Base-by-base conservation (phyloP, 2,329 filamentous ascomycete genomes). In the Fusarium sororula region DNA sequence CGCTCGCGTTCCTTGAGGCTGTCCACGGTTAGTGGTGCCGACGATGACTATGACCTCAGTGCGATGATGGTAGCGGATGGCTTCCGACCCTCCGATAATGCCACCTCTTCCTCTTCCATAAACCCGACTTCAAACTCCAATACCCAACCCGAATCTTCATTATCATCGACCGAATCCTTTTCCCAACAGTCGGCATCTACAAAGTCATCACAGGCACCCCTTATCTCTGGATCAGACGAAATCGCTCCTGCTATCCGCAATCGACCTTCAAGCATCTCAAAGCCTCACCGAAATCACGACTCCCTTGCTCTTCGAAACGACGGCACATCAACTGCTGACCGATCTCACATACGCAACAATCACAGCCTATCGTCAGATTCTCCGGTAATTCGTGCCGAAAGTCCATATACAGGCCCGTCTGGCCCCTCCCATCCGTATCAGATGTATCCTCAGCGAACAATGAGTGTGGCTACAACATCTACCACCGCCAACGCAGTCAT, bases 341-440 rank as follows among this genome's bases (percentile, higher is more conserved):
- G 53, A 57, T 59, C 75, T 26, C 74, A 75, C 32, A 38, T 60
- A 55, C 59, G 71, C 41, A 73, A 71, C 24, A 66, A 66, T 11
- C 81, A 82, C 24, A 84, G 79, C 63, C 68, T 75, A 17, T 84
- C 83, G 7, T 83, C 82, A 48, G 79, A 81, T 5, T 80, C 82
- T n/a, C 79, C 82, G 7, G 81, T 82, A 44, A 78, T 87, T 26
- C 80, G 81, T 38, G 71, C 85, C 7, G 87, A 94, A 65, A 91
- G 89, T 66, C 92, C 92, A 18, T 93, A 94, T 74, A 88, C 89
- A 22, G 92, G 91, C 12, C 89, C 91, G 4, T 90, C 89, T 7
- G 92, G 91, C 6, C 94, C 94, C 24, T 96, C 93, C 60, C 93
- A 96, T 81, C 93, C 94, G 0, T 97, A 97, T 80, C 90, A 90